Evolutionary conservation across 106 monocot species (phyloP).

Genomic region (Dendrobium chrysotoxum): DNA sequence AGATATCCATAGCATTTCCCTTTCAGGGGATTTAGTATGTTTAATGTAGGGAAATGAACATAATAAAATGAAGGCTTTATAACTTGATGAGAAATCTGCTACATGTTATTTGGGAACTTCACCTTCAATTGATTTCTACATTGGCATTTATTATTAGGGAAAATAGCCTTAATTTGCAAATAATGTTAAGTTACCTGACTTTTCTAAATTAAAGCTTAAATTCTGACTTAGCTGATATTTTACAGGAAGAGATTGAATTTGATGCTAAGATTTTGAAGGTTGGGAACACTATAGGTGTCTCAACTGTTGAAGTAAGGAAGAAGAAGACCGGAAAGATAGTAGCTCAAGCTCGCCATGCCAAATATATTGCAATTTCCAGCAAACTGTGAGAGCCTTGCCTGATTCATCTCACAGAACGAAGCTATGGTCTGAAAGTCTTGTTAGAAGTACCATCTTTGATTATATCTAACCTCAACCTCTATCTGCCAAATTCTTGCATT

Average conservation of each 20-base stretch:
- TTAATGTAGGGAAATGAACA: too few species aligned
- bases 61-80: too few species aligned
- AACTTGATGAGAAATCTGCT: too few species aligned
- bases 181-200: neutral
- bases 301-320: constrained; percentile 64
- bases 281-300: constrained; percentile 56
- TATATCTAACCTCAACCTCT: too few species aligned
- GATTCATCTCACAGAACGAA: too few species aligned
- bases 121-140: neutral
- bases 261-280: constrained; percentile 65
- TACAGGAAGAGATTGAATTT: constrained; percentile 79
- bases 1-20: too few species aligned
- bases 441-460: too few species aligned
- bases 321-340: constrained; percentile 58
- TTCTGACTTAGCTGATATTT: neutral
- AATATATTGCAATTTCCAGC: constrained; percentile 53
- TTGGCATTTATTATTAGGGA: neutral
- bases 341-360: constrained; percentile 64
- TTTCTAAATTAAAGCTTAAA: neutral
- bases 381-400: constrained; percentile 25
- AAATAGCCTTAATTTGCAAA: neutral
- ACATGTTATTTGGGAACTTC: neutral
- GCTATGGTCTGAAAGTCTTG: too few species aligned
- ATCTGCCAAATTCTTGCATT: too few species aligned
- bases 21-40: too few species aligned